Percentiles rank a stretch among this genome's conserved stretches.
These are phyloP conservation scores for Prunus yedoensis DNA, from an alignment of 331 rosid genomes.

Conservation along the genomic window DNA sequence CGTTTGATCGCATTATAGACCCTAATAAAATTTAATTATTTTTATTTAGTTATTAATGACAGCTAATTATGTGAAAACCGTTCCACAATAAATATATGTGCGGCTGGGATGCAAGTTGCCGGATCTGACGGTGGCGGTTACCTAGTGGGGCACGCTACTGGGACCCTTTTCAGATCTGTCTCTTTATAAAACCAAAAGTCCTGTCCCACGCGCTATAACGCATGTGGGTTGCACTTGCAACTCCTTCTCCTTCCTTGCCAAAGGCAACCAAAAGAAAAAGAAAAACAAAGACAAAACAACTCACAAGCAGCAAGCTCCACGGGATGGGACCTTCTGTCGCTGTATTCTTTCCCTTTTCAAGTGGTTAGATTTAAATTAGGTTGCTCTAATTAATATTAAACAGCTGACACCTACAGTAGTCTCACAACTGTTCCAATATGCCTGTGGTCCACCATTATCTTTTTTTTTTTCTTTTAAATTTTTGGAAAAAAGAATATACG, in stretches of 20 bases:
- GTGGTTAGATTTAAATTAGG: not conserved
- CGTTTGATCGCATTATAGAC: slow-evolving; percentile 41
- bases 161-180: slow-evolving; percentile 66
- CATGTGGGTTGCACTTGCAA: not conserved
- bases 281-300: not conserved
- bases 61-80: slow-evolving; percentile 20
- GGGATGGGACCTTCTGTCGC: not conserved
- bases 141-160: slow-evolving; percentile 45
- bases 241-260: too few species aligned
- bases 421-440: not conserved
- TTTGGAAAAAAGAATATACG: too few species aligned
- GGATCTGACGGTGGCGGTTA: slow-evolving; percentile 74
- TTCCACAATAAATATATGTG: slow-evolving; percentile 35
- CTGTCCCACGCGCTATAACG: slow-evolving; percentile 42
- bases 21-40: slow-evolving; percentile 1
- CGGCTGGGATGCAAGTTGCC: slow-evolving; percentile 60
- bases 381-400: slow-evolving; percentile 8
- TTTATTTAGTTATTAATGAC: slow-evolving; percentile 14
- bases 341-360: too few species aligned
- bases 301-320: too few species aligned
- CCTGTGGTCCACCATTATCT: not conserved
- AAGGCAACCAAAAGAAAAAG: not conserved
- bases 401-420: not conserved
- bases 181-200: slow-evolving; percentile 22
- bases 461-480: not conserved